These are phyloP conservation scores for Tetrahymena elliotti DNA, from an alignment of 73 alveolate genomes.

Conservation along the genomic window DNA sequence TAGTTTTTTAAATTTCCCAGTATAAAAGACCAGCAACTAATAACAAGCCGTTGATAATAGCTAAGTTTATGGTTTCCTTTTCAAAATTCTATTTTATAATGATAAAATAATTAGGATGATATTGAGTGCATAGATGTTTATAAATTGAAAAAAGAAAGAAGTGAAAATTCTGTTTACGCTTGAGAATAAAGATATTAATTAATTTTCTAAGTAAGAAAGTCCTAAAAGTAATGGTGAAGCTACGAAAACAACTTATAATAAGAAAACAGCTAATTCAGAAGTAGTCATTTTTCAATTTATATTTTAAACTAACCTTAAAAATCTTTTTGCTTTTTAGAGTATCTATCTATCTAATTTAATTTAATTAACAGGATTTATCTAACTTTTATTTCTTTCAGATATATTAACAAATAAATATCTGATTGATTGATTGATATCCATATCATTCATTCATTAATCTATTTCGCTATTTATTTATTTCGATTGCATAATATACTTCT, in stretches of 20 bases:
- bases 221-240: background rate
- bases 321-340: background rate
- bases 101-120: background rate
- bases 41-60: background rate
- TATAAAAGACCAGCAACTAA: background rate
- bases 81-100: background rate
- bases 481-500: too few relatives aligned
- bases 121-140: background rate
- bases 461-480: too few relatives aligned
- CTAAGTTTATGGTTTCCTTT: background rate
- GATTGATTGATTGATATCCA: too few relatives aligned
- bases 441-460: too few relatives aligned
- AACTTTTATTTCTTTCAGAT: background rate
- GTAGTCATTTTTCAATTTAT: background rate
- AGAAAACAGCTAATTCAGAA: background rate
- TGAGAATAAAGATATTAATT: background rate
- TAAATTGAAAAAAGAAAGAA: background rate
- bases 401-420: background rate
- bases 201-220: background rate
- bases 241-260: background rate
- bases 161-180: background rate
- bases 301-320: background rate
- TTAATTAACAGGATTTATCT: background rate
- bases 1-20: background rate
- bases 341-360: background rate